These are phyloP conservation scores for Sphaerulina musiva DNA, from an alignment of 2,329 filamentous ascomycete species.

Conservation along the genomic window DNA sequence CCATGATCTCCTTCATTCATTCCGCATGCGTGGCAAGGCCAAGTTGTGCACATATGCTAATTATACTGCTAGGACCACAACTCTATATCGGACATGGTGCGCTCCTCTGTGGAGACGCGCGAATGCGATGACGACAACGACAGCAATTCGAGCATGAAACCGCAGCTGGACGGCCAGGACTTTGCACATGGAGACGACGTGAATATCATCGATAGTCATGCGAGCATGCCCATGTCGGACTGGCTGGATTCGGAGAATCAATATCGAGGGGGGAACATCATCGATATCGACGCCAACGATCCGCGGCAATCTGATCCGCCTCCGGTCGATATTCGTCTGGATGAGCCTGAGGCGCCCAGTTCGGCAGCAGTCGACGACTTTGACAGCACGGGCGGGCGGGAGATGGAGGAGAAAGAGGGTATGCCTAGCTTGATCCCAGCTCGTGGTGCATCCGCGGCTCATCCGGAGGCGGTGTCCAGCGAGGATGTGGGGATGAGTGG, in stretches of 20 bases:
- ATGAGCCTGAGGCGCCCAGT: not conserved
- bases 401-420: conserved; percentile 26
- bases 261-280: not conserved
- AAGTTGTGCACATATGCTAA: not conserved
- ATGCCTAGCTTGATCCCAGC: conserved; percentile 3
- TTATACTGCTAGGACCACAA: not conserved
- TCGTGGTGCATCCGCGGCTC: not conserved
- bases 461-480: not conserved
- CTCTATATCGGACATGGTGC: not conserved
- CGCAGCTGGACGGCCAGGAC: conserved; percentile 11
- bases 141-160: conserved; percentile 1
- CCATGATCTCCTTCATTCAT: no score
- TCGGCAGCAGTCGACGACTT: not conserved
- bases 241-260: not conserved
- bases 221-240: not conserved
- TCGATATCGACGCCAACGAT: not conserved
- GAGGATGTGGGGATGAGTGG: conserved; percentile 14
- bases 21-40: no score
- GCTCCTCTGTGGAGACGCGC: conserved; percentile 2
- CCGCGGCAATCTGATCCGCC: not conserved
- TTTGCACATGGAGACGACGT: conserved; percentile 8
- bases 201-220: conserved; percentile 1
- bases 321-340: conserved; percentile 11
- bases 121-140: conserved; percentile 10
- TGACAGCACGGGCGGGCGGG: conserved; percentile 8